Conservation (phyloP, 441 rosid species). For the Jatropha multifida region DNA sequence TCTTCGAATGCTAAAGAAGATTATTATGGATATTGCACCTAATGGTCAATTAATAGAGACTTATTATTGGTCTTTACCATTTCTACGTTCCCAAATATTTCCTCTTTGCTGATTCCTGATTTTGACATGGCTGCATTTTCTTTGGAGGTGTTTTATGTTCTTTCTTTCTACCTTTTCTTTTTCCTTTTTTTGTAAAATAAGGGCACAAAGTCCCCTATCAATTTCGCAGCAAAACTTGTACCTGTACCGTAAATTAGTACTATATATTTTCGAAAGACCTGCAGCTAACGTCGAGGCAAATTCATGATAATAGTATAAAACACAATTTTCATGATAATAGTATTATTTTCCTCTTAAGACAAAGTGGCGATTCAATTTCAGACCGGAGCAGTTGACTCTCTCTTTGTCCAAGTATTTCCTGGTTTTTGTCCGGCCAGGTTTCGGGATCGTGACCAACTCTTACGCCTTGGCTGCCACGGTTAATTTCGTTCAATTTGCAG, state of each 20-base stretch:
- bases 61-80: constrained; percentile 55
- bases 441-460: no score
- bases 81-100: constrained; percentile 69
- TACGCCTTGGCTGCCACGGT: no score
- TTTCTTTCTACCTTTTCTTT: background rate
- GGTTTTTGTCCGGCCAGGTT: no score
- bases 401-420: no score
- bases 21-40: constrained; percentile 52
- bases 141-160: background rate
- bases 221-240: background rate
- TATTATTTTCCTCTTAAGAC: no score
- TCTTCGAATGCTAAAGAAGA: constrained; percentile 50
- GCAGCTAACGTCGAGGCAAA: background rate
- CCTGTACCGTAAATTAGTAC: background rate
- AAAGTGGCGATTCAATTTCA: no score
- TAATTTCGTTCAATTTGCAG: no score
- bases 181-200: background rate
- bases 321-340: background rate
- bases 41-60: constrained; percentile 37
- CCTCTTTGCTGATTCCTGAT: constrained; percentile 56
- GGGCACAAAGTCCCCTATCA: background rate
- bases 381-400: no score
- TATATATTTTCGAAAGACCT: background rate
- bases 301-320: background rate
- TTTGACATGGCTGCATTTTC: background rate